Evolutionary conservation across 1,284 basidiomycete species (phyloP).

Genomic region (Ustilago lituana): DNA sequence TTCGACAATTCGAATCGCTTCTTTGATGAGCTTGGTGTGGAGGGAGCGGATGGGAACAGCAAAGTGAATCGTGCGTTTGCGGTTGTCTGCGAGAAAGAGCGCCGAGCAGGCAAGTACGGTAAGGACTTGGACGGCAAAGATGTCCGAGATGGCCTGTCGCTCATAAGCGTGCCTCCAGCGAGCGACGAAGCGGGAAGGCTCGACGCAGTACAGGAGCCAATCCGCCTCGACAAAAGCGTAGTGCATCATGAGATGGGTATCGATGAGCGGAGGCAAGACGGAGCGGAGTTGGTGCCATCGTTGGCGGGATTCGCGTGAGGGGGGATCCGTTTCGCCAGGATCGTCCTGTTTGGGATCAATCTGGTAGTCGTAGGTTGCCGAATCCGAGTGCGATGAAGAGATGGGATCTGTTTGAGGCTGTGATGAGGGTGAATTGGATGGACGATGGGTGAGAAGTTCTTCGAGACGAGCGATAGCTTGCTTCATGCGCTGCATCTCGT

Average conservation of each 20-base stretch:
- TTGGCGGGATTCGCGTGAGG: slow-evolving; percentile 10
- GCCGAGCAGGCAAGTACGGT: slow-evolving; percentile 16
- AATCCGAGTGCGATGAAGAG: too few relatives aligned
- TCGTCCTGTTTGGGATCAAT: slow-evolving; percentile 8
- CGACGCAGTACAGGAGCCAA: slow-evolving; percentile 21
- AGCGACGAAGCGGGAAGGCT: slow-evolving; percentile 24
- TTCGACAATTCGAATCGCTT: slow-evolving; percentile 22
- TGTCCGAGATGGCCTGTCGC: slow-evolving; percentile 26
- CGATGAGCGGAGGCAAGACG: slow-evolving; percentile 25
- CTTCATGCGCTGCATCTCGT: slow-evolving; percentile 25
- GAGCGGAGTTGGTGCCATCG: slow-evolving; percentile 26
- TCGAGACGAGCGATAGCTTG: slow-evolving; percentile 27
- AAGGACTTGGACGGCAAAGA: slow-evolving; percentile 24
- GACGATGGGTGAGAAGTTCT: slow-evolving; percentile 7
- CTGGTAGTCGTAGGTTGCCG: not conserved
- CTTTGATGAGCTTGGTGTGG: slow-evolving; percentile 26
- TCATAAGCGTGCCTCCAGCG: slow-evolving; percentile 26
- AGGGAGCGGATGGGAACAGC: slow-evolving; percentile 24
- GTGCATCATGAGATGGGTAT: slow-evolving; percentile 34
- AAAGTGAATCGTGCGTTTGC: slow-evolving; percentile 16
- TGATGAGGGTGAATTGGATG: not conserved
- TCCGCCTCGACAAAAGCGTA: slow-evolving; percentile 27
- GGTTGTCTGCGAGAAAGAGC: slow-evolving; percentile 29
- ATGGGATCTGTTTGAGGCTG: too few relatives aligned
- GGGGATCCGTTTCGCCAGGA: slow-evolving; percentile 16